These are phyloP conservation scores for Piper betle DNA, from an alignment of 164 flowering plant genomes.

Conservation along the genomic window DNA sequence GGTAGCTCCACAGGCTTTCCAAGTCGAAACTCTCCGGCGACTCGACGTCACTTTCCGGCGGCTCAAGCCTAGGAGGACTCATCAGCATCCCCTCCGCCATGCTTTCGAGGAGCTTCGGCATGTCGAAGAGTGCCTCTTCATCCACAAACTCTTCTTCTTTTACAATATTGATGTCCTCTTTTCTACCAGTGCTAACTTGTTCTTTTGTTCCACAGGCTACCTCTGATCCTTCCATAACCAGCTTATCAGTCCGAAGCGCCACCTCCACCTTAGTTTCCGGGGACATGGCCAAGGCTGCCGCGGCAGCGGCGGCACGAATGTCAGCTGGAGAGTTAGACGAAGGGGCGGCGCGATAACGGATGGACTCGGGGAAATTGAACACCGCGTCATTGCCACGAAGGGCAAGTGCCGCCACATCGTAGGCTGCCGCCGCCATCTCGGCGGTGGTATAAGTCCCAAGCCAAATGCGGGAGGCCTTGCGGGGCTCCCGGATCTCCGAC, in stretches of 20 bases:
- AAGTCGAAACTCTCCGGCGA: slow-evolving; percentile 20
- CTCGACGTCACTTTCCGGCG: slow-evolving; percentile 14
- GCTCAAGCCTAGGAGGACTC: slow-evolving; percentile 39
- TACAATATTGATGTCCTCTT: too few relatives aligned
- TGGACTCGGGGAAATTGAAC: slow-evolving; percentile 47
- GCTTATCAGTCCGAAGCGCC: not conserved
- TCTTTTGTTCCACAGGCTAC: not conserved
- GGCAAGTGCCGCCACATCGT: slow-evolving; percentile 72
- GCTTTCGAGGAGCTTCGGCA: slow-evolving; percentile 41
- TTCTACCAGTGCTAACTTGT: too few relatives aligned
- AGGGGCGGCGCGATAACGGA: slow-evolving; percentile 25
- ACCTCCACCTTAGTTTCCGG: not conserved
- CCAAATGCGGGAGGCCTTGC: slow-evolving; percentile 69
- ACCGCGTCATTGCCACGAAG: slow-evolving; percentile 41
- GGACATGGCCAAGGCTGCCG: slow-evolving; percentile 28
- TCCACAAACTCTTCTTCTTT: slow-evolving; percentile 24
- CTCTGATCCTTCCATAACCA: not conserved
- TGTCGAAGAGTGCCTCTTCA: slow-evolving; percentile 36
- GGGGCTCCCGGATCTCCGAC: slow-evolving; percentile 80
- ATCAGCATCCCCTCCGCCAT: slow-evolving; percentile 63
- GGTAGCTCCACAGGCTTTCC: slow-evolving; percentile 35
- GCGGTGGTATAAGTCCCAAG: slow-evolving; percentile 72
- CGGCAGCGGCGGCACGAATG: slow-evolving; percentile 50
- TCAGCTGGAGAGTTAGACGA: slow-evolving; percentile 36
- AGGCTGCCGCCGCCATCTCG: slow-evolving; percentile 88